phyloP scores from a whole-genome alignment of 768 basidiomycete genomes.

The Termitomyces sp. region DNA sequence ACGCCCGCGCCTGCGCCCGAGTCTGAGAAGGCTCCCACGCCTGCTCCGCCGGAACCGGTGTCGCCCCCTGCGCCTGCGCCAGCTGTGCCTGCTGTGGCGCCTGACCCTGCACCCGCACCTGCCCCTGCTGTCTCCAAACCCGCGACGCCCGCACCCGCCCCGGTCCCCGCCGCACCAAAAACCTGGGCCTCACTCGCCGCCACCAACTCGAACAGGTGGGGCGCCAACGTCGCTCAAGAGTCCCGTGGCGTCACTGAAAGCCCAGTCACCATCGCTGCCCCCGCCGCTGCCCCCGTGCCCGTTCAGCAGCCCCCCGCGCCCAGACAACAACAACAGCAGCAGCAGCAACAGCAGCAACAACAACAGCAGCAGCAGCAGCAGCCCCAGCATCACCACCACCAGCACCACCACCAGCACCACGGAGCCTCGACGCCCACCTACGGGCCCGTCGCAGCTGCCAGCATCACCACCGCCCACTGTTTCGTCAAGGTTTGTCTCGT shows the following conservation, averaged over 20 bases:
- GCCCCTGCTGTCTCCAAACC: slow-evolving; percentile 19
- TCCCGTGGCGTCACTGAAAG: slow-evolving; percentile 73
- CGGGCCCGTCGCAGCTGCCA: slow-evolving; percentile 51
- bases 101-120: slow-evolving; percentile 20
- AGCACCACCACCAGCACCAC: slow-evolving; percentile 30
- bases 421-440: slow-evolving; percentile 14
- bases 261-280: slow-evolving; percentile 14
- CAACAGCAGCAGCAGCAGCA: background rate
- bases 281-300: slow-evolving; percentile 19
- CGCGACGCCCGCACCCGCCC: slow-evolving; percentile 23
- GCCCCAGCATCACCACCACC: slow-evolving; percentile 21
- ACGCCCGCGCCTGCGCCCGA: slow-evolving; percentile 39
- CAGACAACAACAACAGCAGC: slow-evolving; percentile 6
- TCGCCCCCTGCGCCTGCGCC: slow-evolving; percentile 21
- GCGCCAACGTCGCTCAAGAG: slow-evolving; percentile 71
- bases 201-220: slow-evolving; percentile 79
- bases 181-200: slow-evolving; percentile 94
- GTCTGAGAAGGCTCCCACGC: slow-evolving; percentile 21
- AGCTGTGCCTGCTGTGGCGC: slow-evolving; percentile 16
- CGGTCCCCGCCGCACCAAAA: slow-evolving; percentile 50
- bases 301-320: slow-evolving; percentile 24
- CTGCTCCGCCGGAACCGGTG: slow-evolving; percentile 2
- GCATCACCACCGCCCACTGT: slow-evolving; percentile 68
- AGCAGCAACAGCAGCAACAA: background rate
- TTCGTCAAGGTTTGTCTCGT: slow-evolving; percentile 77